Evolutionary conservation across 2,329 filamentous ascomycete genomes (phyloP).

Genomic region (Nemania abortiva): DNA sequence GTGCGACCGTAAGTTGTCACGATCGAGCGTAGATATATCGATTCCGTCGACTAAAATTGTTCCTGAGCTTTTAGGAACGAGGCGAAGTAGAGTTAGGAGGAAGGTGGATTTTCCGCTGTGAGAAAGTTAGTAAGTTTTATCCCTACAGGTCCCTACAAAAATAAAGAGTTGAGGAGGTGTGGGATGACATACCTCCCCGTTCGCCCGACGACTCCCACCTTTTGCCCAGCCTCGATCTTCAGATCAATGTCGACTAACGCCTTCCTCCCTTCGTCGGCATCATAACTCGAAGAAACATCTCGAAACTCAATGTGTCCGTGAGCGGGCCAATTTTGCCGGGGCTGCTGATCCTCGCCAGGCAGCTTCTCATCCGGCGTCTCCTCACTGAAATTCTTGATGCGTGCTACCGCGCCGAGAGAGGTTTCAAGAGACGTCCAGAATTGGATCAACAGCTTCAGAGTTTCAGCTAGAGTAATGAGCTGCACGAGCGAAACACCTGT

Average conservation of each 20-base stretch:
- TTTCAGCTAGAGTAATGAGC: neutral
- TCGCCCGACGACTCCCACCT: no score
- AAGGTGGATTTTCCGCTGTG: neutral
- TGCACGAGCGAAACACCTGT: neutral
- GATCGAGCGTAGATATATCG: neutral
- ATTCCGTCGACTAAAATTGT: neutral
- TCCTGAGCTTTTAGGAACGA: neutral
- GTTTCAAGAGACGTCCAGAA: neutral
- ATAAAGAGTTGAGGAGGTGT: no score
- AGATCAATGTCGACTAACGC: no score
- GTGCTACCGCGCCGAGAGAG: neutral
- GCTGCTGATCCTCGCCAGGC: neutral
- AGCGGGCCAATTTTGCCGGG: neutral
- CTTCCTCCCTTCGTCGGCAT: neutral
- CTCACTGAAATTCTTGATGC: neutral
- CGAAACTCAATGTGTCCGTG: neutral
- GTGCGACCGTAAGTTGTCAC: neutral
- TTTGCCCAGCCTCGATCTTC: no score
- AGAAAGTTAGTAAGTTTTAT: no score
- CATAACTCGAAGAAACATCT: neutral
- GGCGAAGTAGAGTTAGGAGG: neutral
- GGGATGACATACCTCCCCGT: no score
- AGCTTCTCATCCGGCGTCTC: neutral
- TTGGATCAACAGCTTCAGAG: neutral
- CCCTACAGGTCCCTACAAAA: no score